Base-by-base conservation (phyloP, 257 asterid genomes). In the Craterostigma plantagineum region DNA sequence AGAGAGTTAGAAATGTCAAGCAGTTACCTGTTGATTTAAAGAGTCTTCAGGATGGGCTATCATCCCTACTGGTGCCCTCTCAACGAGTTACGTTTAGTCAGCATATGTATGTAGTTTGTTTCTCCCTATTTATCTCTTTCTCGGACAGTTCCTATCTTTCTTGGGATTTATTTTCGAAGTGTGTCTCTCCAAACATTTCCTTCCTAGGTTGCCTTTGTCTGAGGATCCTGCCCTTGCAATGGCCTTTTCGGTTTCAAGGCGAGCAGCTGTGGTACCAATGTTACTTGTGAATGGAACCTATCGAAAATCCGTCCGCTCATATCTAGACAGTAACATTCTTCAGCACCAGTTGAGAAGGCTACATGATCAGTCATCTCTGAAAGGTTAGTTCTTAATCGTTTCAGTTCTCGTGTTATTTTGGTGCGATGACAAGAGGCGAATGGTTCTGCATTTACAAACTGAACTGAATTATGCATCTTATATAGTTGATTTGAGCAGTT, bases 211-310 rank as follows among this genome's bases (percentile, higher is more conserved):
- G 53, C 65, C 92, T 3, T 73, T 87, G 52, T 82, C 98, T 11
- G 98, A 87, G 55, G 93, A 87, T 55, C 83, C 92, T 64, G 82
- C 93, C 48, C 61, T 87, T 74, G 93, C 98, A 44, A 87, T 87
- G 95, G 93, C 93, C 3, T 87, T 87, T 59, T 79, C 98, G 42
- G 93, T 74, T 51, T 82, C 98, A 53, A 69, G 93, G 66, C 70
- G 92, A 65, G 95, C 98, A 41, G 93, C 98, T 59, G 81, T 93
- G 54, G 91, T 87, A 16, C 98, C 98, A 10, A 58, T 66, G 42
- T 71, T 87, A 52, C 93, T 87, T 48, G 98, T 87, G 58, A 87
- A 87, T 63, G 98, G 98, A 56, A 87, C 98, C 18, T 83, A 79
- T 49, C 70, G 95, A 46, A 87, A 76, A 69, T 82, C 98, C 45